These are phyloP conservation scores for Wickerhamomyces chaumierensis DNA, from an alignment of 805 yeast genomes.

Conservation along the genomic window DNA sequence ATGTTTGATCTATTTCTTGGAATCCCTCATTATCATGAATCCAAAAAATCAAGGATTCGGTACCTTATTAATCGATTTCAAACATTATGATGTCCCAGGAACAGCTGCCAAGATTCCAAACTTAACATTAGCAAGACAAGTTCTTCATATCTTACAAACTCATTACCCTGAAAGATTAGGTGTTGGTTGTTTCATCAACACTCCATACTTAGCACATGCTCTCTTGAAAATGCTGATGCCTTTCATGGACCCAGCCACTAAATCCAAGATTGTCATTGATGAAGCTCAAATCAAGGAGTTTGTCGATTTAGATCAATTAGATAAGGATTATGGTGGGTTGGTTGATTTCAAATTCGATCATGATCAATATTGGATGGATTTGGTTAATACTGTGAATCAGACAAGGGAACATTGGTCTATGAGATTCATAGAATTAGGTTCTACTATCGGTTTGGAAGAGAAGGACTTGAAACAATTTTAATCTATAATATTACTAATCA, in stretches of 20 bases:
- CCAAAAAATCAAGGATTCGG: slow-evolving; percentile 90
- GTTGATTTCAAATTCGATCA: slow-evolving; percentile 78
- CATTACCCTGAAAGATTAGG: slow-evolving; percentile 97
- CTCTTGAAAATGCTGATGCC: slow-evolving; percentile 85
- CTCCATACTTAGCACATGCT: slow-evolving; percentile 87
- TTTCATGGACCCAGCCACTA: slow-evolving; percentile 87
- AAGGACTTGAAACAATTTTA: slow-evolving; percentile 43
- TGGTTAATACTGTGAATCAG: slow-evolving; percentile 45
- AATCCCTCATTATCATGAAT: slow-evolving; percentile 85
- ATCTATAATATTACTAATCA: too few species aligned
- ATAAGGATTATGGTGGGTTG: slow-evolving; percentile 70
- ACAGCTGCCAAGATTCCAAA: slow-evolving; percentile 66
- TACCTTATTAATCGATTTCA: slow-evolving; percentile 84
- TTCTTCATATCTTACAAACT: slow-evolving; percentile 82
- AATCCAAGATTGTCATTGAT: slow-evolving; percentile 84
- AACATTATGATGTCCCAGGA: slow-evolving; percentile 40
- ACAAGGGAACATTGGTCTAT: slow-evolving; percentile 49
- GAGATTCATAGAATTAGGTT: slow-evolving; percentile 62
- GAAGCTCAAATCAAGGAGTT: slow-evolving; percentile 44
- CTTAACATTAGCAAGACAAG: slow-evolving; percentile 76
- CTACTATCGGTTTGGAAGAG: slow-evolving; percentile 67
- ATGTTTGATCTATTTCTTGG: slow-evolving; percentile 83
- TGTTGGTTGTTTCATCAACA: slow-evolving; percentile 77
- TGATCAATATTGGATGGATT: slow-evolving; percentile 61
- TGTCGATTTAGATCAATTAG: slow-evolving; percentile 73